phyloP scores from a whole-genome alignment of 2,329 filamentous ascomycete species.

The Leptographium radiaticola region DNA sequence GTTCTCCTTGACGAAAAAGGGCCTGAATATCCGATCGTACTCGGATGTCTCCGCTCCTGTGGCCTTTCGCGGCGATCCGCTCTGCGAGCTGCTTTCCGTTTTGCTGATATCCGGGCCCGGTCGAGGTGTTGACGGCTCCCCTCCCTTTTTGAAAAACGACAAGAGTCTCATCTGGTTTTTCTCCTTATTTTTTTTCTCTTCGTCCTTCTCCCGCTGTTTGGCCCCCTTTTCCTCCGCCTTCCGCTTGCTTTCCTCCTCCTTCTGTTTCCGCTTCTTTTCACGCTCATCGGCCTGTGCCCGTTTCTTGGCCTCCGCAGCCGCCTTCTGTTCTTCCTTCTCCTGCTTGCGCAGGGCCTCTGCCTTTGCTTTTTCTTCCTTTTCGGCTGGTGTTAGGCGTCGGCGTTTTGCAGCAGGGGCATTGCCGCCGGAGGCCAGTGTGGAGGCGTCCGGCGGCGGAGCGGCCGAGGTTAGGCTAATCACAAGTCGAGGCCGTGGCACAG shows the following conservation, averaged over 20 bases:
- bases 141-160: slow-evolving; percentile 28
- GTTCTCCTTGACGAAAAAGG: slow-evolving; percentile 66
- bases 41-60: slow-evolving; percentile 25
- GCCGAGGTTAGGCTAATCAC: slow-evolving; percentile 8
- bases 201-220: slow-evolving; percentile 38
- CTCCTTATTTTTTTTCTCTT: slow-evolving; percentile 38
- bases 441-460: background rate
- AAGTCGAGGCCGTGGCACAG: slow-evolving; percentile 7
- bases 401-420: slow-evolving; percentile 28
- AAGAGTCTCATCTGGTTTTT: slow-evolving; percentile 33
- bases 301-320: slow-evolving; percentile 23
- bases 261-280: slow-evolving; percentile 23
- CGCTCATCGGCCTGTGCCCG: slow-evolving; percentile 18
- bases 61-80: slow-evolving; percentile 17
- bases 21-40: slow-evolving; percentile 62
- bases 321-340: slow-evolving; percentile 21
- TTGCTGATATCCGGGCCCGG: slow-evolving; percentile 3
- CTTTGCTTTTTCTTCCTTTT: slow-evolving; percentile 25
- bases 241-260: slow-evolving; percentile 21
- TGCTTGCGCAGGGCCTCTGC: slow-evolving; percentile 24
- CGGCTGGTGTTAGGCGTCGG: slow-evolving; percentile 28
- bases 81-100: slow-evolving; percentile 7
- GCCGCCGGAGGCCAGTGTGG: background rate
- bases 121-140: slow-evolving; percentile 24
- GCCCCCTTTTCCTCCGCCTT: slow-evolving; percentile 27